Evolutionary conservation across 2,329 filamentous ascomycete species (phyloP), one percentile per base, ranked within the genome.

Genomic region (Exophiala alcalophila): DNA sequence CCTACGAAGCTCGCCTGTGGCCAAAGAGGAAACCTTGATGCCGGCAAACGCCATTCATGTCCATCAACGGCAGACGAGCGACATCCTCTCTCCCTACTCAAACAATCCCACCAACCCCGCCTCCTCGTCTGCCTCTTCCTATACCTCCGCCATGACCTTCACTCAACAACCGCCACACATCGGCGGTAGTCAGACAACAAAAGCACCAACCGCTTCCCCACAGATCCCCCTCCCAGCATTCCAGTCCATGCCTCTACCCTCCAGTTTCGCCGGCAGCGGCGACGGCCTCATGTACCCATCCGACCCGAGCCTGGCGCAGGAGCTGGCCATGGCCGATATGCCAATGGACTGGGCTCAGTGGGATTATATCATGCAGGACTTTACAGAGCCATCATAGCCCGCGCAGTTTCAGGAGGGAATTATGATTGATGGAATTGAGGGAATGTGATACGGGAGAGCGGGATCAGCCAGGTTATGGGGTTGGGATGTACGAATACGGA

Each of bases 341-440:
- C 42, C 42, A 7, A 54, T 57, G 51, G 53, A 57, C 34, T 57
- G 55, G 55, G 44, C 38, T 15, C 51, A 54, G 34, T 56, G 55
- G 55, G 53, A 55, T 26, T 40, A 41, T 18, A 44, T 53, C 30
- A 51, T 55, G 41, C 39, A 52, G 24, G 50, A 52, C 12, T 48
- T 47, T 31, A n/a, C n/a, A n/a, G n/a, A n/a, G n/a, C n/a, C n/a
- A n/a, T n/a, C n/a, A n/a, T n/a, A n/a, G n/a, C n/a, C n/a, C n/a
- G n/a, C n/a, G n/a, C n/a, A n/a, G n/a, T n/a, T n/a, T n/a, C n/a
- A n/a, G n/a, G n/a, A n/a, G n/a, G n/a, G n/a, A n/a, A n/a, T n/a
- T n/a, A n/a, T n/a, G n/a, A n/a, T n/a, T n/a, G n/a, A n/a, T n/a
- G n/a, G n/a, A n/a, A n/a, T n/a, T n/a, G n/a, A n/a, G n/a, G n/a